phyloP scores from a whole-genome alignment of 2,329 filamentous ascomycete species.

The Cladophialophora immunda region DNA sequence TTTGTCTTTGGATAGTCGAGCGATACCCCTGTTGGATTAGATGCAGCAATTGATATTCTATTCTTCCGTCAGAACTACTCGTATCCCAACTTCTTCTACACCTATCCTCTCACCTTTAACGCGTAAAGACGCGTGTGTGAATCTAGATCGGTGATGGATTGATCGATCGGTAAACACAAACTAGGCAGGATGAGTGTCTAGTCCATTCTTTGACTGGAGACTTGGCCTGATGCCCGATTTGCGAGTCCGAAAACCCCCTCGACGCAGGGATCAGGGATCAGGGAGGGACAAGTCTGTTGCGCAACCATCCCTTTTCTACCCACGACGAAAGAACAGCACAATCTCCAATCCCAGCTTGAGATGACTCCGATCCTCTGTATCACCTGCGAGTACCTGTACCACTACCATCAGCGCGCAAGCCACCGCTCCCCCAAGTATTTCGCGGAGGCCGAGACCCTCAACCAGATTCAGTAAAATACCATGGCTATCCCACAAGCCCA shows the following conservation, averaged over 20 bases:
- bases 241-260: background rate
- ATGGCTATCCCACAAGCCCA: background rate
- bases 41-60: background rate
- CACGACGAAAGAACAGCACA: background rate
- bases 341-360: background rate
- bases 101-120: background rate
- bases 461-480: background rate
- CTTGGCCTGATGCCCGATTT: background rate
- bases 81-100: background rate
- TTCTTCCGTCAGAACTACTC: background rate
- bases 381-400: background rate
- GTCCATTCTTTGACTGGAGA: background rate
- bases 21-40: conserved; percentile 2
- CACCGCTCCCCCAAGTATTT: background rate
- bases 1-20: background rate
- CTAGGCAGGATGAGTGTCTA: conserved; percentile 8
- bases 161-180: conserved; percentile 62
- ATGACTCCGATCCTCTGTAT: background rate
- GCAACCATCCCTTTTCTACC: background rate
- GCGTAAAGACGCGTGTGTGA: background rate
- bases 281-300: background rate
- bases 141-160: conserved; percentile 40
- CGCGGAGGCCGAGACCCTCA: background rate
- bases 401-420: background rate
- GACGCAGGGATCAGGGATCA: conserved; percentile 3